phyloP scores from a whole-genome alignment of 2,329 filamentous ascomycete species.

The Clathrospora elynae region DNA sequence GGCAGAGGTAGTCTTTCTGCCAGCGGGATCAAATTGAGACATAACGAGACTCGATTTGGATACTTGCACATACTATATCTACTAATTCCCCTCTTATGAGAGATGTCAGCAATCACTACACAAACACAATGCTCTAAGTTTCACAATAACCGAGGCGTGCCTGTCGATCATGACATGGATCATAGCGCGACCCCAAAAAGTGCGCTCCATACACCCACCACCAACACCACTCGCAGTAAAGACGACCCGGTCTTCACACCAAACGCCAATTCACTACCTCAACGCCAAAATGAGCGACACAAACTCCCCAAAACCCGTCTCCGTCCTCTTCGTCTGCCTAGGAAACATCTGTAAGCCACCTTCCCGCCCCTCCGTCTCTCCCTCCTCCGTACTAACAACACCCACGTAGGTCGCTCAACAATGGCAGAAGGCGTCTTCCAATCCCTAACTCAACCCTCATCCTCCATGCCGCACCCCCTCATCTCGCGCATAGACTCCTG shows the following conservation, averaged over 20 bases:
- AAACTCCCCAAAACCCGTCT: slow-evolving; percentile 53
- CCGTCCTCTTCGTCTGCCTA: slow-evolving; percentile 91
- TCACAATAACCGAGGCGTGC: too few species aligned
- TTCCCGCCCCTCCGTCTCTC: not conserved
- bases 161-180: too few species aligned
- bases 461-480: slow-evolving; percentile 52
- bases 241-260: not conserved
- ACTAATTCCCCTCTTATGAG: too few species aligned
- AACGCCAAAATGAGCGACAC: slow-evolving; percentile 12
- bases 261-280: not conserved
- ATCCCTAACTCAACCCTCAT: slow-evolving; percentile 65
- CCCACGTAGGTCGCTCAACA: slow-evolving; percentile 67
- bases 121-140: too few species aligned
- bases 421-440: slow-evolving; percentile 97
- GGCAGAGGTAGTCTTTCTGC: too few species aligned
- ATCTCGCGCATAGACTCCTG: slow-evolving; percentile 81
- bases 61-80: too few species aligned
- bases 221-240: not conserved
- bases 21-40: too few species aligned
- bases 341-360: slow-evolving; percentile 81
- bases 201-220: too few species aligned
- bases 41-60: too few species aligned
- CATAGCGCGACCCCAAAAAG: too few species aligned
- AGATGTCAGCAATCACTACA: too few species aligned
- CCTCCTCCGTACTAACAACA: not conserved